A percentile compares a stretch with the other conserved stretches of the same genome.
phyloP scores from a whole-genome alignment of 2,329 filamentous ascomycete genomes.

The Aureobasidium subglaciale region DNA sequence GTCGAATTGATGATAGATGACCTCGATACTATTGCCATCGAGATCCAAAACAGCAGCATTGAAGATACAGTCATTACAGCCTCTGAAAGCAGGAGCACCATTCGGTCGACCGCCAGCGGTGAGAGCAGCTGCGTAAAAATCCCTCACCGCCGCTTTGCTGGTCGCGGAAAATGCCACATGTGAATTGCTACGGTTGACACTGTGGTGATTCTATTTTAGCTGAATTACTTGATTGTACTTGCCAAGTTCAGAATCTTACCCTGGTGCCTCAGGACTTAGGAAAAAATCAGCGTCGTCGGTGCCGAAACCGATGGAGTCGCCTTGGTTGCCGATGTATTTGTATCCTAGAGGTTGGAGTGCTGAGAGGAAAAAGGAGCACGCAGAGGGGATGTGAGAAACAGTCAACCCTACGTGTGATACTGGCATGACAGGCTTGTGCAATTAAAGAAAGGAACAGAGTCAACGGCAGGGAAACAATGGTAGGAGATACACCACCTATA shows the following conservation, averaged over 20 bases:
- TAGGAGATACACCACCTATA: background rate
- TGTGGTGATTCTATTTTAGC: conserved; percentile 17
- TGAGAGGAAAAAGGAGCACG: conserved; percentile 76
- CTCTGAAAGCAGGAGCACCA: conserved; percentile 48
- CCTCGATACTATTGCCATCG: conserved; percentile 79
- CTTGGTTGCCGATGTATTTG: conserved; percentile 58
- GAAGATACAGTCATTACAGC: conserved; percentile 50
- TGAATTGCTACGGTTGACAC: conserved; percentile 46
- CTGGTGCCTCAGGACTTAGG: conserved; percentile 47
- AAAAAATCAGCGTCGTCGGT: conserved; percentile 57
- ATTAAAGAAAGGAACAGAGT: background rate
- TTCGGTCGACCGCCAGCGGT: conserved; percentile 57
- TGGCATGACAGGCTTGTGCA: conserved; percentile 42
- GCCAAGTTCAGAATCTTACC: background rate
- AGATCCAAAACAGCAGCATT: conserved; percentile 64
- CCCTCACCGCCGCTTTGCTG: conserved; percentile 57
- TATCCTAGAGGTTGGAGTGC: conserved; percentile 73
- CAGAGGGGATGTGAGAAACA: conserved; percentile 70
- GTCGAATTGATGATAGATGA: conserved; percentile 52
- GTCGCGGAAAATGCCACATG: conserved; percentile 63
- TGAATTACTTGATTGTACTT: background rate
- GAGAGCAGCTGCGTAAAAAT: conserved; percentile 64
- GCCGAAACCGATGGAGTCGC: conserved; percentile 55
- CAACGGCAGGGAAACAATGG: background rate
- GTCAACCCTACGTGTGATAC: conserved; percentile 57